Base-by-base conservation (phyloP, 1,284 basidiomycete species). In the Sporisorium scitamineum region DNA sequence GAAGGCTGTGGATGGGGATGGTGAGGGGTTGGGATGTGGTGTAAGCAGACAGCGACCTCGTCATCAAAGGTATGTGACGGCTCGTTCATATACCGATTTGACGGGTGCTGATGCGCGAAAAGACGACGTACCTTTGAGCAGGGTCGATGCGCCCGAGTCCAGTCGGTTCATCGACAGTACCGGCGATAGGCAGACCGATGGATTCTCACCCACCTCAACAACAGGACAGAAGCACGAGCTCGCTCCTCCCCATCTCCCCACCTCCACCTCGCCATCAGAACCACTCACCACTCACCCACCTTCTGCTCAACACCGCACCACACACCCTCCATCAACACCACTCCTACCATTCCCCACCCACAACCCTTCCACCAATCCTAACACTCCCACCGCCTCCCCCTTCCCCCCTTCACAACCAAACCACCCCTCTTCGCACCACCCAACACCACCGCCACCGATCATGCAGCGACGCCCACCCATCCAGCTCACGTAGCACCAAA, bases 21-120 rank as follows among this genome's bases (percentile, higher is more conserved):
- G 18, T 16, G 26, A 32, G 37, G 34, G 11, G 6, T 3, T 14
- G 8, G 37, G n/a, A 8, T 11, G 18, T 39, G 37, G 16, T 3
- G 37, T n/a, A n/a, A 47, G 27, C 20, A 39, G 22, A 13, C 37
- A 47, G 5, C 45, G 48, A 13, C 54, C 61, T 22, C 31, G 27
- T n/a, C 61, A 57, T 31, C 39, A 64, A 9, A 31, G 64, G 24
- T 66, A 60, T n/a, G 57, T 55, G 22, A 66, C 64, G 1, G 64
- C 64, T 2, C 47, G 24, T 8, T 66, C 64, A 10, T 37, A 39
- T n/a, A 3, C 48, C 16, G 31, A 51, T 51, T 31, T 32, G 29
- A 51, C 48, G n/a, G n/a, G 18, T 26, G 24, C 31, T 6, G 24
- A 11, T 24, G 51, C 20, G 26, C 39, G 50, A n/a, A 18, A 42